phyloP scores from a whole-genome alignment of 768 basidiomycete genomes.

The Rhodosporidiobolus sp. region DNA sequence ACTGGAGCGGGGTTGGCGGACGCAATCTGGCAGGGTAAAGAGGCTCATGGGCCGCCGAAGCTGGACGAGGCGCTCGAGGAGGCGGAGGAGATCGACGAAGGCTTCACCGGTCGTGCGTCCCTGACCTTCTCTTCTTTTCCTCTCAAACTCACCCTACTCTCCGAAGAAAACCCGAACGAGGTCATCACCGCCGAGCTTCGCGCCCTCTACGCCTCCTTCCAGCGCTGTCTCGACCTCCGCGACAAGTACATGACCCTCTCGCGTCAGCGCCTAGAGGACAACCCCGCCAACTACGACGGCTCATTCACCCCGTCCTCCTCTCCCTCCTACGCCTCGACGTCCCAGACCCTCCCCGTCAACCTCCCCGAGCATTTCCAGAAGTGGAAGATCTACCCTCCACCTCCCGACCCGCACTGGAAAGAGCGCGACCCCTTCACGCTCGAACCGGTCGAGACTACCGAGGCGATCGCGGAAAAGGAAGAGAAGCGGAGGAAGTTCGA shows the following conservation, averaged over 20 bases:
- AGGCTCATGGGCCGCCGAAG: conserved; percentile 20
- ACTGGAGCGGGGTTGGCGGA: neutral
- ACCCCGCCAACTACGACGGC: conserved; percentile 86
- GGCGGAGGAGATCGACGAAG: conserved; percentile 36
- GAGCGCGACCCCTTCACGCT: conserved; percentile 48
- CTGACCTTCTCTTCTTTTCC: too few relatives aligned
- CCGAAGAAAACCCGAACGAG: conserved; percentile 34
- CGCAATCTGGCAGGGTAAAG: neutral
- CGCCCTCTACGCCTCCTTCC: conserved; percentile 64
- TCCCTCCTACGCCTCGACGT: conserved; percentile 21
- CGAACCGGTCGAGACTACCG: conserved; percentile 19
- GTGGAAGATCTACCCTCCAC: conserved; percentile 88
- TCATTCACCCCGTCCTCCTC: conserved; percentile 52
- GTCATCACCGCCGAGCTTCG: conserved; percentile 47
- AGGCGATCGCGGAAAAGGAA: conserved; percentile 53
- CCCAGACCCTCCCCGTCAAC: conserved; percentile 61
- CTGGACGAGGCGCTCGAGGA: conserved; percentile 28
- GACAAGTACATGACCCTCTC: conserved; percentile 92
- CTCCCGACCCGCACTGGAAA: conserved; percentile 95
- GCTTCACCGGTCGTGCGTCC: conserved; percentile 26
- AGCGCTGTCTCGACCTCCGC: conserved; percentile 77
- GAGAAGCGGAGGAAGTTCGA: conserved; percentile 54
- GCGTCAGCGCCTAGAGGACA: conserved; percentile 86
- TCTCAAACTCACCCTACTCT: neutral
- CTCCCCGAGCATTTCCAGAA: conserved; percentile 58